Evolutionary conservation across 768 basidiomycete species (phyloP).

Genomic region (Psilocybe azurescens): DNA sequence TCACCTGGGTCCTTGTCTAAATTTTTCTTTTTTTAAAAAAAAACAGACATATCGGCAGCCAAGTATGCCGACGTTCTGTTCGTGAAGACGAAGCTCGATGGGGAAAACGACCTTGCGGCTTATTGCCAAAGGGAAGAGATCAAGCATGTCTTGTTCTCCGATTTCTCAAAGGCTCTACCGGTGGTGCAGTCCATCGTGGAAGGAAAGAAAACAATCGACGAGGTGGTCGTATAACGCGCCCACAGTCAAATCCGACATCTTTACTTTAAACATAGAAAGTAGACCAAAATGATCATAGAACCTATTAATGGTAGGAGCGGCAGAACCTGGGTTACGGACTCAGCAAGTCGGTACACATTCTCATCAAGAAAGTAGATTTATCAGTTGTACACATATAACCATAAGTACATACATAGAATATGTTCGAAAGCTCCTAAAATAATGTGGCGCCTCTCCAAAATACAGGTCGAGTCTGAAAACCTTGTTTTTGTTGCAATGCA

Average conservation of each 20-base stretch:
- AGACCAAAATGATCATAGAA: too few relatives aligned
- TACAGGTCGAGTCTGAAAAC: not conserved
- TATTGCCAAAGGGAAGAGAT: conserved; percentile 86
- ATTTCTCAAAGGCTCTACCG: conserved; percentile 67
- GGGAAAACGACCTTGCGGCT: conserved; percentile 84
- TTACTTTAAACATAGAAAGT: not conserved
- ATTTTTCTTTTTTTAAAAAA: not conserved
- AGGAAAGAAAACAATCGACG: conserved; percentile 63
- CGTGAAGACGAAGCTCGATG: conserved; percentile 79
- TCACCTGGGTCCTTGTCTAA: not conserved
- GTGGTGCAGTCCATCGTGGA: conserved; percentile 73
- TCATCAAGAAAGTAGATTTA: not conserved
- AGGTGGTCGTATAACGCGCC: conserved; percentile 30
- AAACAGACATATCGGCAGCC: conserved; percentile 88
- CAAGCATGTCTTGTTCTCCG: conserved; percentile 75
- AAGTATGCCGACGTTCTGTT: conserved; percentile 93
- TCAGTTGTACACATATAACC: not conserved
- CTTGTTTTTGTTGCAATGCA: not conserved
- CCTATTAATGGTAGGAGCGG: too few relatives aligned
- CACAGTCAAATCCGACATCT: not conserved
- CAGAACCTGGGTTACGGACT: too few relatives aligned
- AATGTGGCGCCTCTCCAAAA: not conserved
- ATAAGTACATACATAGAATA: not conserved
- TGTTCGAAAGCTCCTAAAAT: not conserved
- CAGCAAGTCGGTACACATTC: too few relatives aligned